Conservation (phyloP, 2,329 filamentous ascomycete genomes). For the Arachnomyces sp. region DNA sequence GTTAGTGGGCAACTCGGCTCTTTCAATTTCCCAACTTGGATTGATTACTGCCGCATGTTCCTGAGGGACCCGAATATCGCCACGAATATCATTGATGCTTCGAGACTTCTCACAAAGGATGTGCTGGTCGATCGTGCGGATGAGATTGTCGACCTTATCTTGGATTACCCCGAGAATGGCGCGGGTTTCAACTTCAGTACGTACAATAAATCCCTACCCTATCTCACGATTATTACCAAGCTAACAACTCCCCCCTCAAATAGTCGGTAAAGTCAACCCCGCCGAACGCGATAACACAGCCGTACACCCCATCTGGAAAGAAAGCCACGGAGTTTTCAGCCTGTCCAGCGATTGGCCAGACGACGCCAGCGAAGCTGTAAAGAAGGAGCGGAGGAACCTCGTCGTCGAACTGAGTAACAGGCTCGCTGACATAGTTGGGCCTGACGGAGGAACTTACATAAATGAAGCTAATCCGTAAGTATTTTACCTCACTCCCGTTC, state of each 20-base stretch:
- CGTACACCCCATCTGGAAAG: constrained; percentile 20
- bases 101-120: constrained; percentile 20
- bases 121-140: constrained; percentile 17
- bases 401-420: constrained; percentile 20
- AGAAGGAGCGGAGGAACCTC: constrained; percentile 15
- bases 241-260: background rate
- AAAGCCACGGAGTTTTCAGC: constrained; percentile 19
- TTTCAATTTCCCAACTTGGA: constrained; percentile 21
- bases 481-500: background rate
- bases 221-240: constrained; percentile 3
- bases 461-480: constrained; percentile 17
- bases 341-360: constrained; percentile 22
- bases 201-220: constrained; percentile 5
- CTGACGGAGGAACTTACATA: constrained; percentile 20
- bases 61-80: constrained; percentile 25
- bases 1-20: constrained; percentile 12
- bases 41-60: constrained; percentile 19
- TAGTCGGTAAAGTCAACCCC: constrained; percentile 23
- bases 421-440: constrained; percentile 19
- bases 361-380: constrained; percentile 17
- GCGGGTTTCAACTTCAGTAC: constrained; percentile 24
- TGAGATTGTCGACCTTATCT: constrained; percentile 19
- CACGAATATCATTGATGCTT: constrained; percentile 24
- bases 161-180: constrained; percentile 15
- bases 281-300: constrained; percentile 21